phyloP scores from a whole-genome alignment of 345 rosid genomes.

The Mercurialis annua region DNA sequence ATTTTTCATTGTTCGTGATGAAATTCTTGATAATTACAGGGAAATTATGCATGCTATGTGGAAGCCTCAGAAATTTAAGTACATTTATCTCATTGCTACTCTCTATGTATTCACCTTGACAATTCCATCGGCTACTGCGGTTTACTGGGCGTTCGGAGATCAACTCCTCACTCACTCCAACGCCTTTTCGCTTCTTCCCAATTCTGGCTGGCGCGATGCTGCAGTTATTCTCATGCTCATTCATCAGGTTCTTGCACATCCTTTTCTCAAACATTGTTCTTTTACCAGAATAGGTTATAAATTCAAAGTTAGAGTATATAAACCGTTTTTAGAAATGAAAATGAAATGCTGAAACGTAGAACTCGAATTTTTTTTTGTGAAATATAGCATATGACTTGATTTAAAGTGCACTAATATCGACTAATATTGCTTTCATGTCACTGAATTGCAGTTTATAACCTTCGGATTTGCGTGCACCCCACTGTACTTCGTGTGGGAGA shows the following conservation, averaged over 20 bases:
- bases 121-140: constrained; percentile 65
- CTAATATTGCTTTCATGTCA: neutral
- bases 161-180: constrained; percentile 69
- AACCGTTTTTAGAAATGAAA: too few relatives aligned
- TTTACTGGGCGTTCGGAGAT: constrained; percentile 88
- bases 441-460: constrained; percentile 61
- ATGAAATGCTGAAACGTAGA: too few relatives aligned
- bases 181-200: constrained; percentile 73
- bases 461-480: constrained; percentile 88
- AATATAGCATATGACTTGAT: neutral
- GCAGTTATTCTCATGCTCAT: constrained; percentile 78
- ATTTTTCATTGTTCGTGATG: neutral
- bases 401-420: neutral
- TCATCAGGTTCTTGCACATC: constrained; percentile 52
- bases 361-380: too few relatives aligned
- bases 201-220: constrained; percentile 59
- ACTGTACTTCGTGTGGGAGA: constrained; percentile 87
- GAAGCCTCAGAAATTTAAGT: constrained; percentile 85
- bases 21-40: constrained; percentile 30
- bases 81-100: constrained; percentile 68
- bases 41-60: constrained; percentile 93
- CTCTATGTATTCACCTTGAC: constrained; percentile 79
- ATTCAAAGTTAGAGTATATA: too few relatives aligned
- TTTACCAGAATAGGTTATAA: too few relatives aligned
- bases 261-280: neutral